Conservation (phyloP, 768 basidiomycete species). For the Russula dissimulans region DNA sequence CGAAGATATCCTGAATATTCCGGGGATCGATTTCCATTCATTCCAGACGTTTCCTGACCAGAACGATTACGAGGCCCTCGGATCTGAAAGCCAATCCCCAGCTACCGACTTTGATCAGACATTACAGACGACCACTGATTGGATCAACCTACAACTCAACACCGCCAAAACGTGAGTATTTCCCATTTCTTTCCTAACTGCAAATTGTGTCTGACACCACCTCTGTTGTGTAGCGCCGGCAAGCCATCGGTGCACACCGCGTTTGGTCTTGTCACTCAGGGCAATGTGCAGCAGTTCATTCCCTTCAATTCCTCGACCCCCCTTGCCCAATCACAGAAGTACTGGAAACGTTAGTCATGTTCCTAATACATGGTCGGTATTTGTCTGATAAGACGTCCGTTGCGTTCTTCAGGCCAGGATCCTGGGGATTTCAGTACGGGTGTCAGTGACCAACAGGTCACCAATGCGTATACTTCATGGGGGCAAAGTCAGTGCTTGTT, state of each 20-base stretch:
- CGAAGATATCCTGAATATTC: conserved; percentile 29
- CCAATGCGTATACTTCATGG: conserved; percentile 8
- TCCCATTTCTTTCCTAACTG: neutral
- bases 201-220: neutral
- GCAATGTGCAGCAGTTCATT: conserved; percentile 23
- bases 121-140: conserved; percentile 25
- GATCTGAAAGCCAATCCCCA: conserved; percentile 1
- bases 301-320: conserved; percentile 26
- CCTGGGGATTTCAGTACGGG: neutral
- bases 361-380: neutral
- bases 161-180: conserved; percentile 16
- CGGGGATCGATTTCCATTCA: conserved; percentile 29
- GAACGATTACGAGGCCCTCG: conserved; percentile 22
- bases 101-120: conserved; percentile 19
- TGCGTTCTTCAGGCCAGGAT: conserved; percentile 8
- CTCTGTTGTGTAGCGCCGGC: conserved; percentile 20
- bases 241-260: conserved; percentile 28
- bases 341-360: conserved; percentile 5
- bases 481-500: conserved; percentile 3
- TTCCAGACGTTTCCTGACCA: conserved; percentile 36
- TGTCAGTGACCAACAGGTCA: conserved; percentile 1
- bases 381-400: neutral
- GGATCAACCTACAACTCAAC: conserved; percentile 26
- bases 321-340: neutral
- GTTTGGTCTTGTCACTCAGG: conserved; percentile 27